Base-by-base conservation (phyloP, 495 filamentous ascomycete genomes). In the Aspergillus cristatus region DNA sequence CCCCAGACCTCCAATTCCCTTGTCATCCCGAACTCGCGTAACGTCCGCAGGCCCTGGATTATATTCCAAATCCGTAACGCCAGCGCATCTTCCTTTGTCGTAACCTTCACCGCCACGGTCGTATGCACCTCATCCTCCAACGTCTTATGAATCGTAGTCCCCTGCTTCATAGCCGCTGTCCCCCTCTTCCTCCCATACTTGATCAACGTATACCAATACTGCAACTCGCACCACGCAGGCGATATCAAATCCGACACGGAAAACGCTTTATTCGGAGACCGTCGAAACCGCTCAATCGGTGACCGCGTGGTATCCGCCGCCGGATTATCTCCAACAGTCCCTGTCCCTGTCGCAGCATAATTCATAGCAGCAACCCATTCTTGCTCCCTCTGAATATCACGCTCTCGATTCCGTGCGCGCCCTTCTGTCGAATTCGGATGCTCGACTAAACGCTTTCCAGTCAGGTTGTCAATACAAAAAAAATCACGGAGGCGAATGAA, bases 1-100 rank as follows among this genome's bases (percentile, higher is more conserved):
- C 90, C 91, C 86, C 94, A 98, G n/a, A 98, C 72, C 50, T 94
- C 84, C 29, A 97, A 57, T 61, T 98, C 91, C 15, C 91, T 69
- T 3, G 91, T 95, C 47, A 87, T 62, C 8, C 93, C 90, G 7
- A 74, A 81, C 13, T 83, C 75, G 11, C 82, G 71, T 38, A 98
- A 64, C 14, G 79, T 79, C 11, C 81, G 74, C 25, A 98, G 53
- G 0, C 91, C 88, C 51, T 93, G 82, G 18, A 94, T 84, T 17
- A 90, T 71, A 61, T 98, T 98, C 86, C 91, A 97, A 28, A 97
- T 69, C 41, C 77, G 70, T 32, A 98, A 60, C 1, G 83, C 91
- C 63, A 86, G 85, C 0, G 61, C 66, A 59, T 98, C 93, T 50
- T 95, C 93, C 39, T 74, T 81, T 0, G 75, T 87, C 6, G 62